These are phyloP conservation scores for Basidiobolus meristosporus DNA, from an alignment of 371 early-diverging fungal genomes.

Conservation along the genomic window DNA sequence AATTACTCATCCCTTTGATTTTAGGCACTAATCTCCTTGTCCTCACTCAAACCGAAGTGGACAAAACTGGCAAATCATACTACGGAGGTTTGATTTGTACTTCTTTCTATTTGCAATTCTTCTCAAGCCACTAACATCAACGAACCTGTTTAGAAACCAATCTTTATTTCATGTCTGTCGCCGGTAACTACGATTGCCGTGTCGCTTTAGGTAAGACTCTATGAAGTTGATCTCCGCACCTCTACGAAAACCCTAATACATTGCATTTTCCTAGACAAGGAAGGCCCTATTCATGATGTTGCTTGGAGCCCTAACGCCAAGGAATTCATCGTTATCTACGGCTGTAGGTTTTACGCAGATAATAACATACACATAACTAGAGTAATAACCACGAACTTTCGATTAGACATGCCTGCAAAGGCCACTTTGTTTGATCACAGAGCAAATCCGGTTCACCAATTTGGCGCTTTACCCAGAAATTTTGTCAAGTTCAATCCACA, in stretches of 20 bases:
- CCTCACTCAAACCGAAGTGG: conserved; percentile 85
- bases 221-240: conserved; percentile 14
- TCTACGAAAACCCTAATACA: no score
- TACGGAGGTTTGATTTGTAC: conserved; percentile 53
- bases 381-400: neutral
- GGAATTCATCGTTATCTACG: conserved; percentile 90
- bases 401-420: conserved; percentile 70
- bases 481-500: conserved; percentile 73
- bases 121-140: no score
- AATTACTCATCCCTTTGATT: no score
- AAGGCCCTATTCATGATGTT: conserved; percentile 91
- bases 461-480: conserved; percentile 77
- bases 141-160: no score
- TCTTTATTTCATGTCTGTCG: conserved; percentile 75
- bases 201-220: no score
- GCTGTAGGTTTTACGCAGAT: conserved; percentile 22
- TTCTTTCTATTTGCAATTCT: neutral
- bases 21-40: conserved; percentile 81
- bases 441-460: conserved; percentile 60
- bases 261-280: conserved; percentile 38
- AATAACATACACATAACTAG: neutral
- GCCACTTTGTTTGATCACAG: conserved; percentile 82
- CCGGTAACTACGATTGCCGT: conserved; percentile 84
- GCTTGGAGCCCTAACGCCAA: conserved; percentile 85
- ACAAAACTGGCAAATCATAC: conserved; percentile 86